Evolutionary conservation across 2,329 filamentous ascomycete genomes (phyloP), one percentile per base, ranked within the genome.

Genomic region (Orbilia javanica): DNA sequence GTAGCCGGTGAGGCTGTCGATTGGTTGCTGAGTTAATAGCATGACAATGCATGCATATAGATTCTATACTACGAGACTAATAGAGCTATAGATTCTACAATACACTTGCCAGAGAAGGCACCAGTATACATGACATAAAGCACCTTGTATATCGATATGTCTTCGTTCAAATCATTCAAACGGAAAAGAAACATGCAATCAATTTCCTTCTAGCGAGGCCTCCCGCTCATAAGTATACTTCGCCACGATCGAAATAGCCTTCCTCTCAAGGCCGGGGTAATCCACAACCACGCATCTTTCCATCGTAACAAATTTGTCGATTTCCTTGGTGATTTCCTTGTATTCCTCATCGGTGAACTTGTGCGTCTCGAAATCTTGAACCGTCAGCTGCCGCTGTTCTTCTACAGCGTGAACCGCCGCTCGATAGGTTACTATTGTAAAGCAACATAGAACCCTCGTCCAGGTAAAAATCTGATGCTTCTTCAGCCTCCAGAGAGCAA

Each of bases 391-490:
- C 8, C 22, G 44, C 18, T 20, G 1, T 11, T 18, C 13, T 44
- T 53, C 1, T 36, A 55, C 7, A 15, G 55, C 67, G 63, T 22
- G 27, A 39, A 64, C 44, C 29, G 18, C 29, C 18, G 57, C 57
- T 27, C 68, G 68, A 20, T 72, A 64, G 15, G 68, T 11, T 55
- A 57, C 34, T 31, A 72, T 65, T 22, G 44, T 63, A 57, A 64
- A 72, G 22, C 55, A 72, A 18, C 22, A 64, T 7, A 72, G 31
- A 46, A 72, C 64, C 31, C 22, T 72, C 1, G 57, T 44, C 68
- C 68, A 72, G 7, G 44, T 29, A 44, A 13, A 22, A 18, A 72
- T 64, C 42, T 72, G 68, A 72, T 65, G 55, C 5, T 13, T 44
- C 18, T 72, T 72, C 44, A 72, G 20, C 8, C 13, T 31, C 68